A percentile compares a stretch with the other conserved stretches of the same genome.
phyloP scores from a whole-genome alignment of 768 basidiomycete species.

The Amanita molliuscula region DNA sequence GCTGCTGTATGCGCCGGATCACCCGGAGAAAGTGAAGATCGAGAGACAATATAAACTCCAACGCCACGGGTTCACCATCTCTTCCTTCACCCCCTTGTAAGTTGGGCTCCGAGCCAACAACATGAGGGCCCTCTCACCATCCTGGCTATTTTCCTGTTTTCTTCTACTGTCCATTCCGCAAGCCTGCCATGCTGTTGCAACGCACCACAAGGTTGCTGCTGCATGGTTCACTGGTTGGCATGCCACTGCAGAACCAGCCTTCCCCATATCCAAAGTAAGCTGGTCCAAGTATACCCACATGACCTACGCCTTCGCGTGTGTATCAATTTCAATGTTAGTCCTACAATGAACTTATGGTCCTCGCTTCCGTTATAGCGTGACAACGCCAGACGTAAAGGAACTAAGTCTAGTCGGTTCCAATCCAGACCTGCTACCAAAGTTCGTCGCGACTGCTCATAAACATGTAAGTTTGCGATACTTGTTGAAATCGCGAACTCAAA shows the following conservation, averaged over 20 bases:
- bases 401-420: constrained; percentile 35
- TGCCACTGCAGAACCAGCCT: constrained; percentile 23
- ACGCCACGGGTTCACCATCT: no score
- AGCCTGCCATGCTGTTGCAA: neutral
- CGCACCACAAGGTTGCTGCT: constrained; percentile 26
- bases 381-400: constrained; percentile 23
- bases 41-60: no score
- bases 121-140: neutral
- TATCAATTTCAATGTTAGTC: constrained; percentile 8
- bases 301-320: constrained; percentile 66
- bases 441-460: constrained; percentile 38
- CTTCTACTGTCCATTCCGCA: neutral
- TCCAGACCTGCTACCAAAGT: constrained; percentile 38
- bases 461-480: constrained; percentile 20
- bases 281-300: constrained; percentile 63
- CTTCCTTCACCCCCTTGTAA: no score
- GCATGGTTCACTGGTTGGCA: constrained; percentile 70
- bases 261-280: constrained; percentile 41
- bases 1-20: no score
- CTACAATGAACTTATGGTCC: neutral
- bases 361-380: constrained; percentile 17
- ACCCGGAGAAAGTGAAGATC: no score
- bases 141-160: neutral
- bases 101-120: neutral
- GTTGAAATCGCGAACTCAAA: neutral